These are phyloP conservation scores for Pseudopyricularia javanii DNA, from an alignment of 2,329 filamentous ascomycete genomes.

Conservation along the genomic window DNA sequence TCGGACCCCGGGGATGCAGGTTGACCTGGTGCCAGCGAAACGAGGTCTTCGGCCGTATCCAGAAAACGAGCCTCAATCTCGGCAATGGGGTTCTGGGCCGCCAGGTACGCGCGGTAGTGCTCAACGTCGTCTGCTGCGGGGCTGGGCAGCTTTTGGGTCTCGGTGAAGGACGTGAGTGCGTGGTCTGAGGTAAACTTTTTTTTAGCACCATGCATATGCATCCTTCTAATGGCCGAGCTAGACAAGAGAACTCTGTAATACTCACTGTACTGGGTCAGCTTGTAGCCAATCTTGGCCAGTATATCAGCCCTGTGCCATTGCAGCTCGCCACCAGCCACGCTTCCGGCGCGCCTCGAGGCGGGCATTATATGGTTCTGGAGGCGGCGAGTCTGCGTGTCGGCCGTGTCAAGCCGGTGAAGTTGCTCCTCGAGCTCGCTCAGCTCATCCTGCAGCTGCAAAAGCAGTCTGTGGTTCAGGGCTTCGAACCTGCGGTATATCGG, in stretches of 20 bases:
- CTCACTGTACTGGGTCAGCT: constrained; percentile 57
- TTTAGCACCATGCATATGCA: neutral
- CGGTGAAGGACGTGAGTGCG: constrained; percentile 44
- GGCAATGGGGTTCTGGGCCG: constrained; percentile 37
- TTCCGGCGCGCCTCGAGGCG: constrained; percentile 47
- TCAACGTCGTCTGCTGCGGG: constrained; percentile 32
- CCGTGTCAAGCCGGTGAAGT: constrained; percentile 53
- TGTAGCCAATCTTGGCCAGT: constrained; percentile 50
- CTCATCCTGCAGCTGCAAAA: constrained; percentile 79
- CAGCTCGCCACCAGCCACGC: constrained; percentile 39
- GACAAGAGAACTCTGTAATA: neutral
- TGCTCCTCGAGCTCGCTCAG: constrained; percentile 71
- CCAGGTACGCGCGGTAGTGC: constrained; percentile 39
- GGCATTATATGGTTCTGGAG: constrained; percentile 33
- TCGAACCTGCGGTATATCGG: constrained; percentile 79
- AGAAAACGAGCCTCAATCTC: constrained; percentile 50
- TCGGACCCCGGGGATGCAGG: neutral
- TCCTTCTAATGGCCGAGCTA: neutral
- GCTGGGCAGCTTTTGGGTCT: constrained; percentile 33
- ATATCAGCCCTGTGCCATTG: constrained; percentile 49
- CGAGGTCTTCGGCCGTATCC: constrained; percentile 38
- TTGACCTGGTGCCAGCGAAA: constrained; percentile 21
- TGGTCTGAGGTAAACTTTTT: constrained; percentile 34
- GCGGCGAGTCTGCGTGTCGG: constrained; percentile 35
- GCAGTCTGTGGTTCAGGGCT: constrained; percentile 65